Conservation (phyloP, 2,329 filamentous ascomycete species). For the Colletotrichum cordylinicola region DNA sequence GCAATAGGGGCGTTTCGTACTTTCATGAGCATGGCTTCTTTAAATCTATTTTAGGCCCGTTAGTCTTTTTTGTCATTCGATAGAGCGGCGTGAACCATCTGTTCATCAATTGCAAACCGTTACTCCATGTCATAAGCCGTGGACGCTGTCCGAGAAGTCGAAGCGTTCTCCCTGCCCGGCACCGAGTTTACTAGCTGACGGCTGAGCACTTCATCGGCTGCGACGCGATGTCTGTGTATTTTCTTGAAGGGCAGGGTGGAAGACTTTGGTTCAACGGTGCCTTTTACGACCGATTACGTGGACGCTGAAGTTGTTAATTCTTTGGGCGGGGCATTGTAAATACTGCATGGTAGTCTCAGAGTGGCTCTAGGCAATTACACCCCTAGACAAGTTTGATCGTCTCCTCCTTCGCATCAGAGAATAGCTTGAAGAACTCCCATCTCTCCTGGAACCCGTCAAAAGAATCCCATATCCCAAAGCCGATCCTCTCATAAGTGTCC, state of each 20-base stretch:
- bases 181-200: too few relatives aligned
- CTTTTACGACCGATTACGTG: too few relatives aligned
- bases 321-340: not conserved
- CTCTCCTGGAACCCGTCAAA: not conserved
- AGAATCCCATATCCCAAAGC: not conserved
- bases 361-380: rapidly evolving
- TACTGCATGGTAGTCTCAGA: not conserved
- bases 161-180: too few relatives aligned
- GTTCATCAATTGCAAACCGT: not conserved
- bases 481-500: not conserved
- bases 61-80: rapidly evolving
- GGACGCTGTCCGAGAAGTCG: too few relatives aligned
- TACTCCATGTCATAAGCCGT: not conserved
- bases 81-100: rapidly evolving
- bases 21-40: not conserved
- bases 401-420: not conserved
- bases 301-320: not conserved
- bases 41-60: rapidly evolving
- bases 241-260: too few relatives aligned
- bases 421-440: rapidly evolving
- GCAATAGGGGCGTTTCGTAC: not conserved
- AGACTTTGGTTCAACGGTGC: too few relatives aligned
- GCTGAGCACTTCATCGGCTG: too few relatives aligned
- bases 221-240: too few relatives aligned
- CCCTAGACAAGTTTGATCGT: not conserved